phyloP scores from a whole-genome alignment of 2,329 filamentous ascomycete species.

The Aspergillus sp. region DNA sequence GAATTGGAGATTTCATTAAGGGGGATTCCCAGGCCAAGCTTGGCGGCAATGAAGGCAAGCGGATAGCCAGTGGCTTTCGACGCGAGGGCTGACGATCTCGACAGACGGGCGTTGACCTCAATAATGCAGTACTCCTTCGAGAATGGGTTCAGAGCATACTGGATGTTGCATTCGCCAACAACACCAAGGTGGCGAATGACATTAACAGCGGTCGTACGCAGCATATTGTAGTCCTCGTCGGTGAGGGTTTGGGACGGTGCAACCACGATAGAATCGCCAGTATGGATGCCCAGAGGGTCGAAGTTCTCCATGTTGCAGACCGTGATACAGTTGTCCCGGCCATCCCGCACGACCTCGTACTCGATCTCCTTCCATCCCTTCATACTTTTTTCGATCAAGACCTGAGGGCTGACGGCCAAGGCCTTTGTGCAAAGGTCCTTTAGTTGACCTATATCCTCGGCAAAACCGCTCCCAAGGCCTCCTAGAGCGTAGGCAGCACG shows the following conservation, averaged over 20 bases:
- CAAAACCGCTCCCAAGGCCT: conserved; percentile 90
- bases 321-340: conserved; percentile 95
- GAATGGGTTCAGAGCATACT: conserved; percentile 92
- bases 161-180: conserved; percentile 97
- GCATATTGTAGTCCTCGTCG: conserved; percentile 98
- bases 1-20: conserved; percentile 95
- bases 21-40: conserved; percentile 87
- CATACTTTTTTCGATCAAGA: conserved; percentile 96
- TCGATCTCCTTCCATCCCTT: conserved; percentile 99
- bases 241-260: conserved; percentile 94
- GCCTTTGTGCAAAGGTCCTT: conserved; percentile 87
- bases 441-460: conserved; percentile 74
- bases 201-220: conserved; percentile 91
- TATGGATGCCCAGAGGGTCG: conserved; percentile 94
- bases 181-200: conserved; percentile 95
- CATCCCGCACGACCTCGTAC: conserved; percentile 95
- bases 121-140: conserved; percentile 98
- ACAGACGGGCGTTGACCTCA: conserved; percentile 94
- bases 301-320: conserved; percentile 99
- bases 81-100: conserved; percentile 85
- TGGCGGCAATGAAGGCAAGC: conserved; percentile 90
- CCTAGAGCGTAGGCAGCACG: conserved; percentile 92
- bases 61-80: conserved; percentile 97
- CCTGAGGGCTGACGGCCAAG: conserved; percentile 88
- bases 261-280: conserved; percentile 95